Evolutionary conservation across 83 land plant species (phyloP).

Genomic region (Picea engelmannii): DNA sequence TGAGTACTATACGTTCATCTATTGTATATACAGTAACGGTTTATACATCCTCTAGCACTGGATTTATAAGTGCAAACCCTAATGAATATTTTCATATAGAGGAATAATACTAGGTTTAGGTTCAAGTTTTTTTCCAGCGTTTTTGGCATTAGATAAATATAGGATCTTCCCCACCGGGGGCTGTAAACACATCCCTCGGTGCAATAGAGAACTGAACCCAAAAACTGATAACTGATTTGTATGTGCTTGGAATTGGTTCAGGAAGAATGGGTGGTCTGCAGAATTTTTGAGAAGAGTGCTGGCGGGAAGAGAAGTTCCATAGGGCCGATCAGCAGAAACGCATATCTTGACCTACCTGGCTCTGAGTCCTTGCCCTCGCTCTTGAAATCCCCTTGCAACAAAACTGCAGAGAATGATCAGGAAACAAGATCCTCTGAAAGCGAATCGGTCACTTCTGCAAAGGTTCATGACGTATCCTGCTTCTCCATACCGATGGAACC

Average conservation of each 20-base stretch:
- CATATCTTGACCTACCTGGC: background rate
- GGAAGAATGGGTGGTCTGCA: slow-evolving; percentile 78
- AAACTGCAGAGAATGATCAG: background rate
- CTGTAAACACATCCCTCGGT: too few species aligned
- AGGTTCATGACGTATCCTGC: background rate
- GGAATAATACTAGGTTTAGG: too few species aligned
- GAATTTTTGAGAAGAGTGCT: slow-evolving; percentile 54
- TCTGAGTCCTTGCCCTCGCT: background rate
- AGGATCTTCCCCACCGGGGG: too few species aligned
- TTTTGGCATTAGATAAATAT: too few species aligned
- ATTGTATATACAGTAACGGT: too few species aligned
- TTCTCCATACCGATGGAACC: background rate
- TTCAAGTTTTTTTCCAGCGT: too few species aligned
- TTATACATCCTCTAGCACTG: too few species aligned
- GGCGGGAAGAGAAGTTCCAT: slow-evolving; percentile 21
- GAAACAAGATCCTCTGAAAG: background rate
- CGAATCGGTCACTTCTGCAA: background rate
- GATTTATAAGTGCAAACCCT: too few species aligned
- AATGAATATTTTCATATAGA: too few species aligned
- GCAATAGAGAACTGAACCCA: too few species aligned
- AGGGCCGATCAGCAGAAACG: background rate
- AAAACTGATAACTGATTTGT: too few species aligned
- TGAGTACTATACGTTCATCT: too few species aligned
- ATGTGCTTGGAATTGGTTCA: slow-evolving; percentile 10
- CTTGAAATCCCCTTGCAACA: background rate